Evolutionary conservation across 257 asterid genomes (phyloP).

Genomic region (Nicotiana benthamiana): DNA sequence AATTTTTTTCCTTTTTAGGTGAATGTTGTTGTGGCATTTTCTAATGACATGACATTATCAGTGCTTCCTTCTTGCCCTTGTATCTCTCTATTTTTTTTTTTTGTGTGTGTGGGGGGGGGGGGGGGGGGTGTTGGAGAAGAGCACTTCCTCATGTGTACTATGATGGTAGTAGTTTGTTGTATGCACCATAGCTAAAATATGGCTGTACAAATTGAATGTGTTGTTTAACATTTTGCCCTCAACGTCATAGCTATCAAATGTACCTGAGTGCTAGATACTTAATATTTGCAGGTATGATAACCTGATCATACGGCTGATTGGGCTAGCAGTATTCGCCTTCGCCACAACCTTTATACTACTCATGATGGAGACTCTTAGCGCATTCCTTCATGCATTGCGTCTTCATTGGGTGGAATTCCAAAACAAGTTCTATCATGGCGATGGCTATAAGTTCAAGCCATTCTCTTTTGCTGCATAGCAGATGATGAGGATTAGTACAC

Average conservation of each 20-base stretch:
- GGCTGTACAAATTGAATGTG: neutral
- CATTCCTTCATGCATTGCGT: constrained; percentile 89
- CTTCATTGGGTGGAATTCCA: constrained; percentile 98
- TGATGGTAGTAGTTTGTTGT: neutral
- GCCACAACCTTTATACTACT: constrained; percentile 83
- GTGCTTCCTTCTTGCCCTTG: neutral
- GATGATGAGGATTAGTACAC: constrained; percentile 44
- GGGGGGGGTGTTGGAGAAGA: too few species aligned
- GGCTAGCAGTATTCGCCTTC: constrained; percentile 71
- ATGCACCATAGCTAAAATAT: neutral
- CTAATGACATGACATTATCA: neutral
- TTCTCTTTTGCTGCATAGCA: constrained; percentile 60
- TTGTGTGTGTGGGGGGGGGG: too few species aligned
- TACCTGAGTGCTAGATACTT: neutral
- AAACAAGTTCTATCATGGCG: constrained; percentile 76
- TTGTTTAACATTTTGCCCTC: neutral
- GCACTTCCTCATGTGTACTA: neutral
- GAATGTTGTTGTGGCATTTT: neutral
- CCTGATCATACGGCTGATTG: constrained; percentile 55
- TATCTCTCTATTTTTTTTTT: neutral
- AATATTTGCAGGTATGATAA: constrained; percentile 58
- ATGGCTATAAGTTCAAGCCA: constrained; percentile 83
- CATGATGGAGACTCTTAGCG: constrained; percentile 94
- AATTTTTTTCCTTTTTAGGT: neutral
- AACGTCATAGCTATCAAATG: neutral